Evolutionary conservation across 306 rosid species (phyloP), one percentile per base, ranked within the genome.

Genomic region (Gynostemma pentaphyllum): DNA sequence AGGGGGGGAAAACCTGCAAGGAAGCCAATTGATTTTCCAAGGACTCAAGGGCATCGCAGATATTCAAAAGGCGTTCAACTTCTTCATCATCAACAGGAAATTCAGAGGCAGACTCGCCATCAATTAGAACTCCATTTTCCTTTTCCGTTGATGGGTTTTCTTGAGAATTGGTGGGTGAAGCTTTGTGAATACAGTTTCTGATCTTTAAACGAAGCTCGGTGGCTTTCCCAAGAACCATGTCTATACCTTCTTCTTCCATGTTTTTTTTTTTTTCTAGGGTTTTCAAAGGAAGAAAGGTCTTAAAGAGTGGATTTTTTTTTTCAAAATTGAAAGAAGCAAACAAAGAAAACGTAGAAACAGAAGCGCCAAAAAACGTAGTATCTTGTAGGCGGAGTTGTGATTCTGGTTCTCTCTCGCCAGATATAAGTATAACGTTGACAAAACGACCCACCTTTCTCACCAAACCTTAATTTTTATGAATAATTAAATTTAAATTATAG

Each of bases 171-270:
- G 27, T 24, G 62, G 64, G 14, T 15, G 70, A 53, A 45, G 79
- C 71, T 28, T 68, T 79, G 76, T 77, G 80, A 70, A 88, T 72
- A 76, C 87, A 82, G 67, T 81, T 86, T 69, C 69, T 66, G 87
- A 92, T 92, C 80, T 92, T 88, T 53, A 82, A 70, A 19, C 96
- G 64, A 1, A 92, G 94, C 72, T 92, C 99, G 7, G 92, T 92
- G 68, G 99, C 99, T 79, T 89, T 86, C 0, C 94, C 85, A 21
- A 92, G 76, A 49, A 92, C 94, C 70, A 88, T 72, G 76, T 92
- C 95, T 47, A 88, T 78, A 53, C 97, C 90, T 49, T 84, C 95
- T 27, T 80, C 95, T 41, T 92, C 99, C 95, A 68, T 53, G 18
- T 16, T 28, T 28, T 45, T 54, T 59, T 30, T 26, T 29, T 34